phyloP scores from a whole-genome alignment of 2,329 filamentous ascomycete genomes.

The Davidsoniella virescens region DNA sequence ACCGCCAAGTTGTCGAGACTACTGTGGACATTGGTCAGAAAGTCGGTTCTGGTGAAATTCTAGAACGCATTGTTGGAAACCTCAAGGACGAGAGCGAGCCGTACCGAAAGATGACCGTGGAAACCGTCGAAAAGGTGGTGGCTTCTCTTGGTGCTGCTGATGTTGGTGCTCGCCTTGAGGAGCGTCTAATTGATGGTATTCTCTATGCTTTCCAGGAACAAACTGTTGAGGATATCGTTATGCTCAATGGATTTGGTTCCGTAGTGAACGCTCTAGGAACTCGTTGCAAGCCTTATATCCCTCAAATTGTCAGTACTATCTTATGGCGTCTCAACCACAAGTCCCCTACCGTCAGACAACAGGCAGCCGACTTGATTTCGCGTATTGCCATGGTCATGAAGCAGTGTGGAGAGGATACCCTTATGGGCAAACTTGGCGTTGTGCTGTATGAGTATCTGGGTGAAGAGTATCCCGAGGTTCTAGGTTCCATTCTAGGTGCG shows the following conservation, averaged over 20 bases:
- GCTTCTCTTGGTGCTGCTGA: slow-evolving; percentile 86
- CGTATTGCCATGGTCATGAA: slow-evolving; percentile 98
- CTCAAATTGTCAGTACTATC: slow-evolving; percentile 93
- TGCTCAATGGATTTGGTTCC: slow-evolving; percentile 94
- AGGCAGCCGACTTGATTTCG: slow-evolving; percentile 90
- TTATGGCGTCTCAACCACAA: slow-evolving; percentile 97
- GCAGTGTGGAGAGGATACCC: slow-evolving; percentile 87
- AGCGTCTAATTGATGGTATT: slow-evolving; percentile 87
- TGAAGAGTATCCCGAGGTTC: slow-evolving; percentile 94
- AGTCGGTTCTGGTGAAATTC: slow-evolving; percentile 89
- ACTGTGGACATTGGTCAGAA: slow-evolving; percentile 95
- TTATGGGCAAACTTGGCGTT: slow-evolving; percentile 88
- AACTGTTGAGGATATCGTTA: slow-evolving; percentile 85
- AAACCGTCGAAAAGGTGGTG: slow-evolving; percentile 93
- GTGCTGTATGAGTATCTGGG: slow-evolving; percentile 96
- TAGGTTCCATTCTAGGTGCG: slow-evolving; percentile 89
- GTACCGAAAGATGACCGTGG: slow-evolving; percentile 97
- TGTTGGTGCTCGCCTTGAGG: slow-evolving; percentile 81
- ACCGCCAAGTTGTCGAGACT: slow-evolving; percentile 93
- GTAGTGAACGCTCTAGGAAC: slow-evolving; percentile 90
- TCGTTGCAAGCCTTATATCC: slow-evolving; percentile 88
- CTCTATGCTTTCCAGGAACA: slow-evolving; percentile 96
- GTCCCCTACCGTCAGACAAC: slow-evolving; percentile 87
- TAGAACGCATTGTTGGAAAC: slow-evolving; percentile 84
- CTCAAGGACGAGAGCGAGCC: slow-evolving; percentile 96